Base-by-base conservation (phyloP, 495 filamentous ascomycete genomes). In the Hyaloscypha bicolor region DNA sequence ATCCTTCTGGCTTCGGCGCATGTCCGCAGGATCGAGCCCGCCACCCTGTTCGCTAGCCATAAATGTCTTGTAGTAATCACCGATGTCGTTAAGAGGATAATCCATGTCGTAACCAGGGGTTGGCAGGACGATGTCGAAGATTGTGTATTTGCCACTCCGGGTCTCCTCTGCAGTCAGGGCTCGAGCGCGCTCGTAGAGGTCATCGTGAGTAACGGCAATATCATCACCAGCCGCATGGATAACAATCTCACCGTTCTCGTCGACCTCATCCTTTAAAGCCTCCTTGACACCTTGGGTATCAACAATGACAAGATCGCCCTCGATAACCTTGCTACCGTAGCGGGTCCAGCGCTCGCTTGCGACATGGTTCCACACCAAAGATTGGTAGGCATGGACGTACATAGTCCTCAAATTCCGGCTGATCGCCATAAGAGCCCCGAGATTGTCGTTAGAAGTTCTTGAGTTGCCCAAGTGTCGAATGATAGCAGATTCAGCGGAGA, bases 301-400 rank as follows among this genome's bases (percentile, higher is more conserved):
- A 29, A 91, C 76, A 55, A 98, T 78, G 21, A 99, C 89, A 2
- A 99, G 82, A 73, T 99, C 95, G 11, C 95, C 95, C 69, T 91
- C 88, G 30, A 97, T 82, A 9, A 97, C 90, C 63, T 82, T 79
- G 39, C 80, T 73, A 21, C 90, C 93, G 73, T 87, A 91, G 22
- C 82, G 80, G 51, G 85, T 86, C 91, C 87, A 95, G 64, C 95
- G 90, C 70, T 88, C 88, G 63, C 89, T 88, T 16, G 85, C 93
- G 30, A 88, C 92, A 64, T 83, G 80, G 78, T 99, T 99, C 94
- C 94, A 99, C 9, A 99, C 90, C 11, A 93, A 83, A 6, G 90
- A 94, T 75, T 99, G 95, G 78, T 96, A 97, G 32, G 96, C 95
- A 71, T 99, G 95, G 14, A 96, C 88, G 70, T 99, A 99, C 91